phyloP scores from a whole-genome alignment of 495 filamentous ascomycete species.

The Penicillium steckii region DNA sequence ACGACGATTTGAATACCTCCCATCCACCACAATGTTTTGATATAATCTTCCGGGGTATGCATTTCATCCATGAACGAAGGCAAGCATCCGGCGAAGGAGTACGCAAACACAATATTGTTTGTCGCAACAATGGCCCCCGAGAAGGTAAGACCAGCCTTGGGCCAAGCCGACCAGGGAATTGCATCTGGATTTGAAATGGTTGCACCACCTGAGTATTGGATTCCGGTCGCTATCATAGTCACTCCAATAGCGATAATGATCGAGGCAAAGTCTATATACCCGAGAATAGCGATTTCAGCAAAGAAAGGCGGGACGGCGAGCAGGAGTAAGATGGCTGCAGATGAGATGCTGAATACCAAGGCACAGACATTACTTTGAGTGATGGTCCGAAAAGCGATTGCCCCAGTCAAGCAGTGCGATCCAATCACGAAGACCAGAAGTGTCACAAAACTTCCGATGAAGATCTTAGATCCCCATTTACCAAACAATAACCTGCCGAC shows the following conservation, averaged over 20 bases:
- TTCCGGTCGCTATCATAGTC: slow-evolving; percentile 63
- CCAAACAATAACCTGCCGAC: slow-evolving; percentile 61
- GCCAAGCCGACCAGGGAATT: slow-evolving; percentile 34
- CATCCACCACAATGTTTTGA: slow-evolving; percentile 58
- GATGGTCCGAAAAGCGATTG: slow-evolving; percentile 63
- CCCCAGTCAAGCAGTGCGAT: slow-evolving; percentile 68
- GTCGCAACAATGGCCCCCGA: slow-evolving; percentile 52
- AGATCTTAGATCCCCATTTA: slow-evolving; percentile 54
- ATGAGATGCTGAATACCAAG: slow-evolving; percentile 60
- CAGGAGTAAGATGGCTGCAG: slow-evolving; percentile 57
- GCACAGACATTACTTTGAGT: slow-evolving; percentile 59
- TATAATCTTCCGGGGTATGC: slow-evolving; percentile 61
- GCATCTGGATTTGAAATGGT: not conserved
- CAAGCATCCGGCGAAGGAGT: slow-evolving; percentile 59
- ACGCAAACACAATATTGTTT: slow-evolving; percentile 69
- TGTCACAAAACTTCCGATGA: slow-evolving; percentile 54
- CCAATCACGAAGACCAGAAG: slow-evolving; percentile 66
- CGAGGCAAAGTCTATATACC: slow-evolving; percentile 61
- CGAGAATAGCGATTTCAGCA: slow-evolving; percentile 54
- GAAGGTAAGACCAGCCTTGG: slow-evolving; percentile 25
- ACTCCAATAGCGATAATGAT: slow-evolving; percentile 66
- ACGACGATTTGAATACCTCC: slow-evolving; percentile 60
- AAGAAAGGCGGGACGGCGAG: slow-evolving; percentile 58
- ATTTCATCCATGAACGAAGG: slow-evolving; percentile 74
- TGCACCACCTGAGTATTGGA: slow-evolving; percentile 27